Base-by-base conservation (phyloP, 1,139 yeast species). In the Hansenula sp. region DNA sequence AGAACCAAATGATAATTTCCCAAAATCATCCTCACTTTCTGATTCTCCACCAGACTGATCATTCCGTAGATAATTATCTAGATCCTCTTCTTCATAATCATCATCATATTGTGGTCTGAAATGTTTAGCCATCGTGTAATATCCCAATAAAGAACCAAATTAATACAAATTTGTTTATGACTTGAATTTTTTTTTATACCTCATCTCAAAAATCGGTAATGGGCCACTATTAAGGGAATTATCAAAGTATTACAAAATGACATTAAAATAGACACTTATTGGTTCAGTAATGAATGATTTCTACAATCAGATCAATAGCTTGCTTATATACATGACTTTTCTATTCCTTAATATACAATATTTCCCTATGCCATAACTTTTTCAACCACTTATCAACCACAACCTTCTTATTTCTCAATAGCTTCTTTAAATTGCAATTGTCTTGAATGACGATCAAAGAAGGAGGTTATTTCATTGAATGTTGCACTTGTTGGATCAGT, bases 391-490 rank as follows among this genome's bases (percentile, higher is more conserved):
- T 6, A 18, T 11, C 14, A 18, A 29, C 39, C 29, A 36, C 27
- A 16, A 17, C n/a, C n/a, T n/a, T n/a, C 7, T 38, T 39, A 65
- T 40, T 59, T 61, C 37, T 70, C 70, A 42, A 83, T 77, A 47
- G 84, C 79, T 44, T 83, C 90, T 55, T 82, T 71, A 48, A 84
- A 69, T 36, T 76, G 77, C 54, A 84, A 65, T 56, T 77, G 74
- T 66, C 89, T 77, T 4, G 90, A 82, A 56, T 84, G 90, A 43
- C 79, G 66, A 56, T 83, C 85, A 45, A 84, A 76, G 51, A 68
- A 61, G 34, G 75, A 76, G 9, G 73, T 63, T 42, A 83, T 62
- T 49, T 82, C 90, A 25, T 64, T 70, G 48, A 79, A 71, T 13
- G 60, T 65, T 57, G 75, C 62, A 3, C 58, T 57, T 4, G 70